A percentile compares a stretch with the other conserved stretches of the same genome.
Evolutionary conservation across 2,329 filamentous ascomycete genomes (phyloP).

Genomic region (Blastomyces gilchristii): DNA sequence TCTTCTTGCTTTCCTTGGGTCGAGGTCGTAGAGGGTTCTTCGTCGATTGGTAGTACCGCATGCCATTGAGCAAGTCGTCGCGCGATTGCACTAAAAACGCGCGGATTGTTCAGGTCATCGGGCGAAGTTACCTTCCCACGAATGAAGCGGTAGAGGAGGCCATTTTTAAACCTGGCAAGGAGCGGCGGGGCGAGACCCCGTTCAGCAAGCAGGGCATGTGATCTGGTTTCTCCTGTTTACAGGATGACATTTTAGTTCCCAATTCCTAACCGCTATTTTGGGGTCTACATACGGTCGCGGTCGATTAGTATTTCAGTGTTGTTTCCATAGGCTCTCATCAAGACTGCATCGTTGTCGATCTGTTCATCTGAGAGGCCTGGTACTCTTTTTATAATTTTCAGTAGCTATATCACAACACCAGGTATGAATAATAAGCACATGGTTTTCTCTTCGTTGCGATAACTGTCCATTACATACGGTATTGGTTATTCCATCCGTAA

Average conservation of each 20-base stretch:
- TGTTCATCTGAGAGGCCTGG: conserved; percentile 63
- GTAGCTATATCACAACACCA: conserved; percentile 30
- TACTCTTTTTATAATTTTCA: conserved; percentile 42
- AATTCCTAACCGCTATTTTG: conserved; percentile 18
- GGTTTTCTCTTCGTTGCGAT: background rate
- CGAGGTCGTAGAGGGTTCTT: conserved; percentile 27
- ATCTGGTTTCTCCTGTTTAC: conserved; percentile 47
- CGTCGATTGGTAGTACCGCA: conserved; percentile 52
- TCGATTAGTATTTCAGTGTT: conserved; percentile 94
- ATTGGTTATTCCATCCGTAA: conserved; percentile 98
- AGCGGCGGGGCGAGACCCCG: conserved; percentile 75
- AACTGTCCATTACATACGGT: conserved; percentile 46
- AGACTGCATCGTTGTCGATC: conserved; percentile 71
- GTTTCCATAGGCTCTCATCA: conserved; percentile 87
- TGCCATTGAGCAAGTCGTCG: conserved; percentile 87
- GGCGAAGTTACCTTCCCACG: conserved; percentile 69
- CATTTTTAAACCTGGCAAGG: conserved; percentile 87
- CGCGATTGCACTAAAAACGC: conserved; percentile 74
- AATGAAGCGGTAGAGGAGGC: conserved; percentile 88
- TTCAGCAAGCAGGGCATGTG: conserved; percentile 77
- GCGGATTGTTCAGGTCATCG: conserved; percentile 63
- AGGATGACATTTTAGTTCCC: conserved; percentile 22
- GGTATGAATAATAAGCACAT: conserved; percentile 2
- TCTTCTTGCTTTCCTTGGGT: conserved; percentile 18
- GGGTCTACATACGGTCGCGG: conserved; percentile 61